phyloP scores from a whole-genome alignment of 805 yeast species.

The Kodamaea jinghongensis region DNA sequence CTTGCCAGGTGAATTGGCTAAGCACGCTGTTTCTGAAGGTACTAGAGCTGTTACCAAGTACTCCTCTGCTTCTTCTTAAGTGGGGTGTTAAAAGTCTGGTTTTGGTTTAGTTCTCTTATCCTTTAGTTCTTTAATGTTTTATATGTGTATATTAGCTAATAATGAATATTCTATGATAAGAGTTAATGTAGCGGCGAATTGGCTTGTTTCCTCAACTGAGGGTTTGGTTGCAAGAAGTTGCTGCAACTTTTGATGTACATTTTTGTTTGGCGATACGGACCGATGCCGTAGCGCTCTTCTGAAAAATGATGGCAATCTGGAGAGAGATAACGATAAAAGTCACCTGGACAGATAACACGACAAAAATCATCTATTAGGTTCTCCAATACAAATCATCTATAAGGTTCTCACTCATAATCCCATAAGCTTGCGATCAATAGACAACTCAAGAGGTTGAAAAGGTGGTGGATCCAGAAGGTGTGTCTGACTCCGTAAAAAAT shows the following conservation, averaged over 20 bases:
- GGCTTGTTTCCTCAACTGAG: background rate
- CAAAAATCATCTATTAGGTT: background rate
- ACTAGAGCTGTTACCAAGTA: constrained; percentile 97
- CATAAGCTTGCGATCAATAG: constrained; percentile 36
- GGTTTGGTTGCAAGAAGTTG: background rate
- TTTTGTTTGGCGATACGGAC: too few species aligned
- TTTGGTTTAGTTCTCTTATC: background rate
- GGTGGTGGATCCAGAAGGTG: constrained; percentile 80
- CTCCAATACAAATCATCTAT: too few species aligned
- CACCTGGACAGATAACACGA: too few species aligned
- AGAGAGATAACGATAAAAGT: too few species aligned
- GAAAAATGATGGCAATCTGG: too few species aligned
- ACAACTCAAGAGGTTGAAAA: constrained; percentile 63
- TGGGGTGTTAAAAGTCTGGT: background rate
- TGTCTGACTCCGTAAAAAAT: constrained; percentile 75
- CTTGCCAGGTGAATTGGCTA: constrained; percentile 97
- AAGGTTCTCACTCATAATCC: background rate
- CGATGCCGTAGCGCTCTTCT: too few species aligned
- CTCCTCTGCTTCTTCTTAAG: constrained; percentile 60
- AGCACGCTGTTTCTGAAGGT: constrained; percentile 98
- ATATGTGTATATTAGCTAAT: constrained; percentile 15
- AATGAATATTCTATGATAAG: constrained; percentile 16
- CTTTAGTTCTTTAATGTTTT: constrained; percentile 12
- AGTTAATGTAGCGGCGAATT: background rate
- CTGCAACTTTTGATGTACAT: too few species aligned